Conservation (phyloP, 2,329 filamentous ascomycete genomes). For the Fusarium annulatum region DNA sequence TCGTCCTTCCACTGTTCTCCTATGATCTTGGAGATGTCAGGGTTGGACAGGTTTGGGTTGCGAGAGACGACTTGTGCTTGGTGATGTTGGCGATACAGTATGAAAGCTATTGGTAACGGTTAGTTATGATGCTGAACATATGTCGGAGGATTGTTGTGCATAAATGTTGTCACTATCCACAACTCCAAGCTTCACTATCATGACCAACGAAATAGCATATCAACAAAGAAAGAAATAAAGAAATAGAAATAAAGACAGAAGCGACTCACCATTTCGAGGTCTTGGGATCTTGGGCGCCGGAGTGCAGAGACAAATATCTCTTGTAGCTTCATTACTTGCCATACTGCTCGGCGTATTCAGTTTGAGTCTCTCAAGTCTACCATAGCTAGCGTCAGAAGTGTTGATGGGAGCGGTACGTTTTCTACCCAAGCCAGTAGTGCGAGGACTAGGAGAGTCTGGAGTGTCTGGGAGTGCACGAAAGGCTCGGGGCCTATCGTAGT, state of each 20-base stretch:
- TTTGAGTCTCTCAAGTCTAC: constrained; percentile 46
- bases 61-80: constrained; percentile 83
- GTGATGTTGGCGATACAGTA: constrained; percentile 93
- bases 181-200: constrained; percentile 4
- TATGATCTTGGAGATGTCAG: constrained; percentile 97
- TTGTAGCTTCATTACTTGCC: constrained; percentile 47
- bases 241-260: constrained; percentile 17
- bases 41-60: constrained; percentile 91
- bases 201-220: background rate
- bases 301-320: constrained; percentile 67
- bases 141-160: background rate
- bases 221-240: constrained; percentile 27
- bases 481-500: constrained; percentile 35
- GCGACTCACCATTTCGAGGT: constrained; percentile 67
- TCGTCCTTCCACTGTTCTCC: constrained; percentile 91
- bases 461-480: constrained; percentile 36
- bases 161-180: constrained; percentile 8
- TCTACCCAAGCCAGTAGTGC: constrained; percentile 42
- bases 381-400: constrained; percentile 56
- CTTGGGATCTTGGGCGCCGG: constrained; percentile 68
- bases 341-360: constrained; percentile 45
- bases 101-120: constrained; percentile 77
- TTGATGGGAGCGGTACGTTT: constrained; percentile 61
- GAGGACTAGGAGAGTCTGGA: constrained; percentile 44
- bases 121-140: constrained; percentile 27